phyloP scores from a whole-genome alignment of 2,329 filamentous ascomycete genomes.

The Paraphaeosphaeria minitans region DNA sequence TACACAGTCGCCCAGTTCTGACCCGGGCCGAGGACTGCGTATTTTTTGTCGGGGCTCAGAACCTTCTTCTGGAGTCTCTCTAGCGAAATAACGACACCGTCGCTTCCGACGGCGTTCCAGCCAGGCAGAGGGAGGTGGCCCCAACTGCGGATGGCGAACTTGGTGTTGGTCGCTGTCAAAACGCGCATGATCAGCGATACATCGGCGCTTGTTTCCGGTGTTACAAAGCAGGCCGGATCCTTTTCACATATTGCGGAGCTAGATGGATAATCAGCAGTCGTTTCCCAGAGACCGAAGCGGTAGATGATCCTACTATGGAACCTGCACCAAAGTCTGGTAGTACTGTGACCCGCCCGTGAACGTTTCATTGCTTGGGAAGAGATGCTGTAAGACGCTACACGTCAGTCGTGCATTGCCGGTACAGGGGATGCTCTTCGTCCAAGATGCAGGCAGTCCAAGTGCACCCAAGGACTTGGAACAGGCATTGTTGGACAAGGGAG shows the following conservation, averaged over 20 bases:
- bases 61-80: background rate
- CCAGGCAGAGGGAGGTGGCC: background rate
- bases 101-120: background rate
- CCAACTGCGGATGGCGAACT: background rate
- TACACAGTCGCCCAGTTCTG: background rate
- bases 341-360: background rate
- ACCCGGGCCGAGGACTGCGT: slow-evolving; percentile 19
- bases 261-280: background rate
- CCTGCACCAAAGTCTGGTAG: background rate
- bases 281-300: background rate
- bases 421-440: background rate
- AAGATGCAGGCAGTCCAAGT: background rate
- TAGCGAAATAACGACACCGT: background rate
- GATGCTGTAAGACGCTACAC: background rate
- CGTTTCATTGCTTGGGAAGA: background rate
- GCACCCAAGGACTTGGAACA: background rate
- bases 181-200: background rate
- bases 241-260: background rate
- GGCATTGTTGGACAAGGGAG: background rate
- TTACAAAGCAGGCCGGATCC: background rate
- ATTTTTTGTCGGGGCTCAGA: background rate
- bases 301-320: background rate
- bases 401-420: background rate
- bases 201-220: background rate
- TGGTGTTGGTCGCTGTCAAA: background rate